A percentile compares a stretch with the other conserved stretches of the same genome.
phyloP scores from a whole-genome alignment of 2,329 filamentous ascomycete genomes.

The Fusarium armeniacum region DNA sequence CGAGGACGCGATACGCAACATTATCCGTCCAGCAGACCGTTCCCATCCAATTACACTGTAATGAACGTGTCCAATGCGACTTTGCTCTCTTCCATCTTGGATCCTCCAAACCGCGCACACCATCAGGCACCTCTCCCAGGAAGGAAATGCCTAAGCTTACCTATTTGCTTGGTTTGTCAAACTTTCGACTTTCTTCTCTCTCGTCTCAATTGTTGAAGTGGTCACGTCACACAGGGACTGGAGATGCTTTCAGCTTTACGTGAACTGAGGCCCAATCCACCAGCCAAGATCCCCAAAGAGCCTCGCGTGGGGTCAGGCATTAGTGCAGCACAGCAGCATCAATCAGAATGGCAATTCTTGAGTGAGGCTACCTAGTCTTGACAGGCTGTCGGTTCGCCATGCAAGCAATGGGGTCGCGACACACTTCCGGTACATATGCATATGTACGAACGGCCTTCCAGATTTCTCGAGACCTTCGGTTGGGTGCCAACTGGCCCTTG shows the following conservation, averaged over 20 bases:
- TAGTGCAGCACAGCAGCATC: conserved; percentile 45
- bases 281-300: conserved; percentile 35
- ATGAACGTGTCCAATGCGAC: conserved; percentile 37
- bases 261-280: conserved; percentile 42
- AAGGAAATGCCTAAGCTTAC: conserved; percentile 32
- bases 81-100: conserved; percentile 12
- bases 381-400: conserved; percentile 51
- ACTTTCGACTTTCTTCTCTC: conserved; percentile 27
- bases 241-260: conserved; percentile 30
- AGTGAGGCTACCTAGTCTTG: conserved; percentile 48
- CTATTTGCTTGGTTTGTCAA: conserved; percentile 15
- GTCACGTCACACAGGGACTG: conserved; percentile 37
- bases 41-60: conserved; percentile 26
- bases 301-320: conserved; percentile 50
- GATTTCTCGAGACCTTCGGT: conserved; percentile 23
- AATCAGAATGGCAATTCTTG: conserved; percentile 24
- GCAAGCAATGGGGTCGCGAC: conserved; percentile 49
- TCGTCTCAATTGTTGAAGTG: conserved; percentile 28
- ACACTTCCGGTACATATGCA: conserved; percentile 30
- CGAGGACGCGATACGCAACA: conserved; percentile 18
- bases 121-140: conserved; percentile 35
- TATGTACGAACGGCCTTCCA: conserved; percentile 39
- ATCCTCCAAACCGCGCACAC: conserved; percentile 33
- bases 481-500: conserved; percentile 26
- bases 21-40: conserved; percentile 6